Evolutionary conservation across 768 basidiomycete genomes (phyloP), one percentile per base, ranked within the genome.

Genomic region (Russula olivacea): DNA sequence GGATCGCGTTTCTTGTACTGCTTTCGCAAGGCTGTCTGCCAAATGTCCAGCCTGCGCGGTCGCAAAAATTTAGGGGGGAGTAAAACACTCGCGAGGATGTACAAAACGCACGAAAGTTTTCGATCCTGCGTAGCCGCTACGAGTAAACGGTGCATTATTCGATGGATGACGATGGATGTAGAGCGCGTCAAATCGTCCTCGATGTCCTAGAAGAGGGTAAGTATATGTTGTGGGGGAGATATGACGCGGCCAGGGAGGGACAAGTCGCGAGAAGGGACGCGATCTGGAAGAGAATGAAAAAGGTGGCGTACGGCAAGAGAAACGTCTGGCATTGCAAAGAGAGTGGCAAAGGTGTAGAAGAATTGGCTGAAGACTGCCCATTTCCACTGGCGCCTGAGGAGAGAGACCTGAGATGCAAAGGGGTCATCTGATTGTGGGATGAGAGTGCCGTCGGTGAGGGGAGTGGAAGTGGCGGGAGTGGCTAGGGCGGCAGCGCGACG

Each of bases 361-460:
- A 96, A 95, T 73, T 95, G 92, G 74, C 83, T 83, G 74, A 94
- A 89, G 28, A 88, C 88, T 6, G 93, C 93, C 92, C 92, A 96
- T 79, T 89, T 87, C 91, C 91, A 95, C 66, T 92, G 83, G 61
- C 78, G 84, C 60, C 93, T 81, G 56, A 97, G 85, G 32, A 76
- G 70, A 50, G 72, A 64, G 57, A 88, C 72, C 69, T 83, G 70
- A 53, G 63, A 60, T 43, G 65, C 53, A 60, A 72, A 73, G 49
- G 69, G 59, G 57, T 68, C 61, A 3, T 68, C 69, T 36, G 19
- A 50, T 54, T 64, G 45, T 30, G 59, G 55, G 30, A 23, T 34
- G 52, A 41, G 51, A 7, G 55, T 57, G 54, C 7, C 23, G n/a
- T 63, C 67, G 45, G 61, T 62, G 57, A 54, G 66, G 43, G 63